Base-by-base conservation (phyloP, 805 yeast genomes). In the Metschnikowia aberdeeniae region DNA sequence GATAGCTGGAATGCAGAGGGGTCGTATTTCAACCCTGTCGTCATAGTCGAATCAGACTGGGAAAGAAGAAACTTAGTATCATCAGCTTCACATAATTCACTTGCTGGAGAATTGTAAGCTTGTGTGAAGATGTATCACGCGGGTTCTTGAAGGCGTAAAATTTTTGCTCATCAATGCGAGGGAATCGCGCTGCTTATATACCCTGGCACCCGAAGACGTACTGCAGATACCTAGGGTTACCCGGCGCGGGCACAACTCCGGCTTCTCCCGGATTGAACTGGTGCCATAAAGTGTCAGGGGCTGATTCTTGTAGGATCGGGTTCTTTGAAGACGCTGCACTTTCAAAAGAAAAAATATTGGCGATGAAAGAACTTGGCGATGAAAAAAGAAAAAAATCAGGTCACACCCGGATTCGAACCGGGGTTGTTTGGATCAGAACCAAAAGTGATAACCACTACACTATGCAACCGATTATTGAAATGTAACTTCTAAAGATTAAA, bases 31-130 rank as follows among this genome's bases (percentile, higher is more conserved):
- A 75, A 77, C 89, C 89, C 76, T 80, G 81, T 85, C 90, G 89
- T 84, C 93, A 85, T 83, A 82, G 90, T 85, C 93, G 90, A 80
- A 71, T 81, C 87, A 77, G 87, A 83, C 87, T 80, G 86, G 89
- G 90, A 85, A 85, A 84, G 90, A 85, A 84, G 89, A 70, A 73
- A 80, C 86, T 76, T 64, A 68, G 53, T 58, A 58, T 71, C 75
- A 69, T 70, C 76, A 70, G 59, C 53, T 68, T 66, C 68, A 57
- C 42, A 26, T 17, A n/a, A 19, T 28, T 42, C 30, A 28, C 27
- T 33, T 42, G 46, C 50, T 50, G 48, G 53, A 46, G 36, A 38
- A 42, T 58, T 49, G 45, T 55, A 59, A 59, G 62, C 62, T 49
- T 55, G 53, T 47, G 50, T 26, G 36, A 50, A 47, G 48, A 57